Conservation (phyloP, 768 basidiomycete genomes). For the Naganishia onofrii region DNA sequence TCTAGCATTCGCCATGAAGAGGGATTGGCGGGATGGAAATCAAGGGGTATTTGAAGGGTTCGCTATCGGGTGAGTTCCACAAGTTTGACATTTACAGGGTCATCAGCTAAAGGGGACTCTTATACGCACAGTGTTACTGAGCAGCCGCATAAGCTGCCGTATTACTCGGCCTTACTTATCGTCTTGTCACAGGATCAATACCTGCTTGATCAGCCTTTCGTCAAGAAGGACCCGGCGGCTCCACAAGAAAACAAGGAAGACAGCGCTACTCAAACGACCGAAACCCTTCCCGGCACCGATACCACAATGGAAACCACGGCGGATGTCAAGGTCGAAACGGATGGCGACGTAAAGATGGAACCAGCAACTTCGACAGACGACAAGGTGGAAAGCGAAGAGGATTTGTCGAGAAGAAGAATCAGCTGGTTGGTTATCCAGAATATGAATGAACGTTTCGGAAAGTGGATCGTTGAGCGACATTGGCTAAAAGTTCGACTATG, state of each 20-base stretch:
- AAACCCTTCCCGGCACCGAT: background rate
- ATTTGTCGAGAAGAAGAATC: constrained; percentile 45
- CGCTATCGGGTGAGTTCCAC: constrained; percentile 47
- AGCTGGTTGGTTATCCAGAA: constrained; percentile 66
- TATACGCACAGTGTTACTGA: constrained; percentile 59
- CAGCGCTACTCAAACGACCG: background rate
- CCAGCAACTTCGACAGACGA: constrained; percentile 19
- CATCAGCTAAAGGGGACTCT: background rate
- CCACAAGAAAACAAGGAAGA: background rate
- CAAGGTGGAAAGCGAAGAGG: constrained; percentile 8
- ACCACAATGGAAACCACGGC: background rate
- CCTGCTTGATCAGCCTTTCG: background rate
- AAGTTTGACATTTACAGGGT: background rate
- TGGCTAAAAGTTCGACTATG: constrained; percentile 88
- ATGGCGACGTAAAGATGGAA: constrained; percentile 56
- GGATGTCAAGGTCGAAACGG: constrained; percentile 29
- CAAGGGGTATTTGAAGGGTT: constrained; percentile 51
- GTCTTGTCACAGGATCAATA: constrained; percentile 55
- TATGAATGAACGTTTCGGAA: constrained; percentile 85
- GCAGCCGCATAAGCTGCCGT: constrained; percentile 89
- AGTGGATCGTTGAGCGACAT: constrained; percentile 78
- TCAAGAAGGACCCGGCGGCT: background rate
- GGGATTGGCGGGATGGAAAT: constrained; percentile 46
- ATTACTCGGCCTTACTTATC: constrained; percentile 76
- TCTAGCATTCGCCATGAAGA: constrained; percentile 43